Conservation (phyloP, 306 rosid species). For the Oemleria cerasiformis region DNA sequence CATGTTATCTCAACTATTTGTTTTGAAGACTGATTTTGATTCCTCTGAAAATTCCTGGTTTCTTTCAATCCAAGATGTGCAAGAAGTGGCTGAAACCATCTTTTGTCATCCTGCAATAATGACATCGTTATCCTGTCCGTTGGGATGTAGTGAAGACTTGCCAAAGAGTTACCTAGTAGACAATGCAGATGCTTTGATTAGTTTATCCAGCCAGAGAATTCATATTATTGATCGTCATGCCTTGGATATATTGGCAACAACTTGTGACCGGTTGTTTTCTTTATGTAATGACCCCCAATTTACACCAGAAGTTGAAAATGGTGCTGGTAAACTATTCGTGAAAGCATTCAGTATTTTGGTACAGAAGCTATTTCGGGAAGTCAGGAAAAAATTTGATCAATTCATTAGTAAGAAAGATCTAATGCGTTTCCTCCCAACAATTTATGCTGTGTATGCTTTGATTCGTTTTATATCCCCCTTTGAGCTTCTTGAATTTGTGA, state of each 20-base stretch:
- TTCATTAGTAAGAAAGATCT: slow-evolving; percentile 37
- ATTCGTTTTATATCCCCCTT: slow-evolving; percentile 63
- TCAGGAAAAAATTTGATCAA: slow-evolving; percentile 46
- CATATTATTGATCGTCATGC: slow-evolving; percentile 43
- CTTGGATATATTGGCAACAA: slow-evolving; percentile 54
- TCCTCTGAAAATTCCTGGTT: slow-evolving; percentile 23
- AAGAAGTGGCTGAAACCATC: slow-evolving; percentile 56
- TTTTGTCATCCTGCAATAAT: slow-evolving; percentile 61
- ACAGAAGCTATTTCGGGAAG: slow-evolving; percentile 45
- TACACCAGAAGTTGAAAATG: slow-evolving; percentile 35
- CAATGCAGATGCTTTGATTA: slow-evolving; percentile 34
- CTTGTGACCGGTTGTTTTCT: slow-evolving; percentile 53
- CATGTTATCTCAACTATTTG: slow-evolving; percentile 42
- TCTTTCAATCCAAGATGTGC: slow-evolving; percentile 41
- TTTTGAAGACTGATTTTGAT: slow-evolving; percentile 36
- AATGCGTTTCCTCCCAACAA: slow-evolving; percentile 41
- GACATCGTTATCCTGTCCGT: slow-evolving; percentile 49
- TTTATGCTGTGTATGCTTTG: slow-evolving; percentile 51
- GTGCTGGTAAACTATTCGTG: slow-evolving; percentile 34
- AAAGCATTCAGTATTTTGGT: slow-evolving; percentile 46
- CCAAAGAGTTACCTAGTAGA: slow-evolving; percentile 28
- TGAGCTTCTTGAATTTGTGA: slow-evolving; percentile 70
- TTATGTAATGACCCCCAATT: slow-evolving; percentile 31
- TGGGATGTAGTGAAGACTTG: slow-evolving; percentile 38
- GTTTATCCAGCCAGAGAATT: slow-evolving; percentile 42